Evolutionary conservation across 805 yeast genomes (phyloP).

Genomic region (Maudiozyma saulgeensis): DNA sequence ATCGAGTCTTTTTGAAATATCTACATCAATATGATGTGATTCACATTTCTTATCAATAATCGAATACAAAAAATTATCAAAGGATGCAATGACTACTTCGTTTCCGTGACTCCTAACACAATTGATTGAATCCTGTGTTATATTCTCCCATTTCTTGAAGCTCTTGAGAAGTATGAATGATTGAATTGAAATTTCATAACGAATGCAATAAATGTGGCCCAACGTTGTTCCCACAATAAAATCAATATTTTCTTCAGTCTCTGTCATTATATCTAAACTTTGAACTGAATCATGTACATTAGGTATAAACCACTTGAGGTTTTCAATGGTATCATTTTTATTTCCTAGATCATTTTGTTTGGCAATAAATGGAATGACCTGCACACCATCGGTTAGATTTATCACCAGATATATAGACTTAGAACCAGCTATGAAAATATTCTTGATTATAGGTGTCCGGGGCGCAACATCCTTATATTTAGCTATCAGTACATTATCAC

Average conservation of each 20-base stretch:
- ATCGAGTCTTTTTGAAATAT: not conserved
- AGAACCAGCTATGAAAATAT: constrained; percentile 2
- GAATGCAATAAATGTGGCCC: constrained; percentile 7
- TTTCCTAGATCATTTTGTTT: not conserved
- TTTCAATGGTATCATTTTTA: not conserved
- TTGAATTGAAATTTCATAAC: constrained; percentile 4
- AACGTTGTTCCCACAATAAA: constrained; percentile 7
- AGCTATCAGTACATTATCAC: not conserved
- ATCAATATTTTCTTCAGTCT: not conserved
- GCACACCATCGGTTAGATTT: constrained; percentile 12
- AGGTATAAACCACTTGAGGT: not conserved
- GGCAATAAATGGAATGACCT: constrained; percentile 7
- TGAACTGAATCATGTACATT: constrained; percentile 1
- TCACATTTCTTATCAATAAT: constrained; percentile 6
- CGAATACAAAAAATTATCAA: constrained; percentile 10
- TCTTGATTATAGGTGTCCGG: constrained; percentile 2
- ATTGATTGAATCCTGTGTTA: constrained; percentile 4
- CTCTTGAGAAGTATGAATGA: constrained; percentile 5
- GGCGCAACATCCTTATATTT: not conserved
- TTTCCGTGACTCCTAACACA: constrained; percentile 1
- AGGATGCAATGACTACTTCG: constrained; percentile 5
- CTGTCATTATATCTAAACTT: not conserved
- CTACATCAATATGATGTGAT: not conserved
- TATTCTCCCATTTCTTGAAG: constrained; percentile 2
- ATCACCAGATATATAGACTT: constrained; percentile 6